phyloP scores from a whole-genome alignment of 768 basidiomycete species.

The Boletus eberwhitei region DNA sequence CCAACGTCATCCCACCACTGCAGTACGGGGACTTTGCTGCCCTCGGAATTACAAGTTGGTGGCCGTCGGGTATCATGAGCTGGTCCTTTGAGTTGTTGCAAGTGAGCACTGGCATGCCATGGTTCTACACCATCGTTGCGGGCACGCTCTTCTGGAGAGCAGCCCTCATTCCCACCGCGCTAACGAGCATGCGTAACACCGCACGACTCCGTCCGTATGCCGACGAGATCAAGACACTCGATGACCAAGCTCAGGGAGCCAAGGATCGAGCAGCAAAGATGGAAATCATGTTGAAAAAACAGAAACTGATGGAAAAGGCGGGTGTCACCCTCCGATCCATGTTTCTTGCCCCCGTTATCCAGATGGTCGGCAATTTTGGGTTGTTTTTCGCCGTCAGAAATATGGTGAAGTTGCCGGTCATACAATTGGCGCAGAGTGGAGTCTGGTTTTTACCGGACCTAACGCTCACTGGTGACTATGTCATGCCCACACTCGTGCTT shows the following conservation, averaged over 20 bases:
- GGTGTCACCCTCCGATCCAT: constrained; percentile 59
- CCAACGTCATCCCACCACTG: constrained; percentile 42
- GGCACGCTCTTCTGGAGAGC: constrained; percentile 62
- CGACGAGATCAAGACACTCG: constrained; percentile 51
- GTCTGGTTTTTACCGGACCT: constrained; percentile 72
- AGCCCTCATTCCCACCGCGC: constrained; percentile 56
- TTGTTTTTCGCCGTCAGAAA: constrained; percentile 79
- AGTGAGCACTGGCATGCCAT: constrained; percentile 67
- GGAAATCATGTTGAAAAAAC: constrained; percentile 43
- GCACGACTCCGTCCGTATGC: constrained; percentile 39
- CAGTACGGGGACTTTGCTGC: constrained; percentile 72
- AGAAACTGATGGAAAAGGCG: constrained; percentile 56
- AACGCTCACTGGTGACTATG: constrained; percentile 73
- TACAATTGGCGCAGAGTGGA: constrained; percentile 76
- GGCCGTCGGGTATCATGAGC: constrained; percentile 60
- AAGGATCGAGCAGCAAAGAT: constrained; percentile 42
- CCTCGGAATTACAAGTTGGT: constrained; percentile 63
- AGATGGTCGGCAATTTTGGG: constrained; percentile 73
- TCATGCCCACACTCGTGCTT: constrained; percentile 61
- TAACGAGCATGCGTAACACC: constrained; percentile 54
- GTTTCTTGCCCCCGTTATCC: constrained; percentile 57
- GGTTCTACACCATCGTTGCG: constrained; percentile 79
- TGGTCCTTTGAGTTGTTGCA: constrained; percentile 68
- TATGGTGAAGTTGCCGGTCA: constrained; percentile 68
- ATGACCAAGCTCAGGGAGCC: constrained; percentile 36